Conservation (phyloP, 1,284 basidiomycete species). For the Neolentinus lepideus region DNA sequence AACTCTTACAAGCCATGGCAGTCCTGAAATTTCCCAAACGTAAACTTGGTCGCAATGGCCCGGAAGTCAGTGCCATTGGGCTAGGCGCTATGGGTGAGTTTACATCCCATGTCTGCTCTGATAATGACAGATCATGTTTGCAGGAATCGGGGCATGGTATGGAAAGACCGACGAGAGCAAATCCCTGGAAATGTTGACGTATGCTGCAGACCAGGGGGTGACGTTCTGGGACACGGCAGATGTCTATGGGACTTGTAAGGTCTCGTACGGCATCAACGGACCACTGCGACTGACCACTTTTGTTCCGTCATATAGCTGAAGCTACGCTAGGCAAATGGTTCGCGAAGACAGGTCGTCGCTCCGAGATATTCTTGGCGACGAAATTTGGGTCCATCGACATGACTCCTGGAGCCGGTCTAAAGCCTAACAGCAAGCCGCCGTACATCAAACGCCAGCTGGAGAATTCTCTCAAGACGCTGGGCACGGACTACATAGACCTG, state of each 20-base stretch:
- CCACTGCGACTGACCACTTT: neutral
- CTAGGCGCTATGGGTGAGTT: neutral
- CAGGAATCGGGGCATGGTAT: conserved; percentile 19
- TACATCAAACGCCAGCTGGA: conserved; percentile 20
- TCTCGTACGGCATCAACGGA: too few species aligned
- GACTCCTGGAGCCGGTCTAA: conserved; percentile 4
- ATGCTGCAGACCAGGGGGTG: conserved; percentile 16
- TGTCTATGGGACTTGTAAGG: conserved; percentile 18
- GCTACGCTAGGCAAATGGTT: conserved; percentile 7
- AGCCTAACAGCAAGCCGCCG: conserved; percentile 14
- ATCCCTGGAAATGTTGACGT: conserved; percentile 12
- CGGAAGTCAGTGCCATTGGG: neutral
- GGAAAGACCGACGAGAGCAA: conserved; percentile 17
- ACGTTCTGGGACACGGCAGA: conserved; percentile 22
- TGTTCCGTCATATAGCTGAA: conserved; percentile 2
- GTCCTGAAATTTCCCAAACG: neutral
- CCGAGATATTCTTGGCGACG: conserved; percentile 11
- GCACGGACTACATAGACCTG: conserved; percentile 27
- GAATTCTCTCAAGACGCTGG: conserved; percentile 18
- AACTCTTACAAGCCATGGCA: neutral
- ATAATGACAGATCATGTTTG: neutral
- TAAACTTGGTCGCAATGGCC: neutral
- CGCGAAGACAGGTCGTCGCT: conserved; percentile 5
- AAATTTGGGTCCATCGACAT: conserved; percentile 23
- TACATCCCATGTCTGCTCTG: neutral